Evolutionary conservation across 495 filamentous ascomycete genomes (phyloP).

Genomic region (Penicillium alfredii): DNA sequence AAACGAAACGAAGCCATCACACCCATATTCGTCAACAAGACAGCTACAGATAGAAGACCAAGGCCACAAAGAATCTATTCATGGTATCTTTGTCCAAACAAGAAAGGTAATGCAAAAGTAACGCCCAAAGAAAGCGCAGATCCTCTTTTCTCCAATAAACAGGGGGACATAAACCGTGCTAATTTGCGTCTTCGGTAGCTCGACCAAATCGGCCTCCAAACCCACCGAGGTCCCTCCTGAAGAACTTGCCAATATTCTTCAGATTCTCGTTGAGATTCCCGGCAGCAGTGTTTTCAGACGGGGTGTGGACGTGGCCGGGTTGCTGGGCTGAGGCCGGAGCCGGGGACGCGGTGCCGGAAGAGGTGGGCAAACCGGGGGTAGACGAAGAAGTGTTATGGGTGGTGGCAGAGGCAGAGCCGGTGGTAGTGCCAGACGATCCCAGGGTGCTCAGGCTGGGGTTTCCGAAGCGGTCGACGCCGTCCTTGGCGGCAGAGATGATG

Average conservation of each 20-base stretch:
- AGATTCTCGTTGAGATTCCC: slow-evolving; percentile 81
- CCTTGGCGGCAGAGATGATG: slow-evolving; percentile 76
- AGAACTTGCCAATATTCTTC: slow-evolving; percentile 94
- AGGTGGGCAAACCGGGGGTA: slow-evolving; percentile 6
- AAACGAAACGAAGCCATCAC: too few relatives aligned
- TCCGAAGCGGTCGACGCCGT: slow-evolving; percentile 84
- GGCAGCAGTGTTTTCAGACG: slow-evolving; percentile 29
- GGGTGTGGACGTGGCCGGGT: slow-evolving; percentile 11
- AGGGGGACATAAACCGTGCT: not conserved
- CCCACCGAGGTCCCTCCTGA: slow-evolving; percentile 78
- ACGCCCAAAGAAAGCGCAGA: too few relatives aligned
- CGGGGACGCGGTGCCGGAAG: slow-evolving; percentile 11
- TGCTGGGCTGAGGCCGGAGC: slow-evolving; percentile 13
- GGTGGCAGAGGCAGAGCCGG: too few relatives aligned
- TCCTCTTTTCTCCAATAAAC: too few relatives aligned
- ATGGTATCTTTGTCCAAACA: slow-evolving; percentile 4
- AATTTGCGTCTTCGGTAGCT: slow-evolving; percentile 29
- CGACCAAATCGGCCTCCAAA: slow-evolving; percentile 69
- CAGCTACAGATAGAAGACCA: too few relatives aligned
- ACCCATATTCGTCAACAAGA: too few relatives aligned
- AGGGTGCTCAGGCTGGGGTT: slow-evolving; percentile 39
- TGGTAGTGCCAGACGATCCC: slow-evolving; percentile 26
- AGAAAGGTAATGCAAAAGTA: too few relatives aligned
- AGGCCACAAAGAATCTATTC: slow-evolving; percentile 1
- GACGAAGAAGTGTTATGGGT: too few relatives aligned